Evolutionary conservation across 305 asterid species (phyloP).

Genomic region (Fraxinus ornus): DNA sequence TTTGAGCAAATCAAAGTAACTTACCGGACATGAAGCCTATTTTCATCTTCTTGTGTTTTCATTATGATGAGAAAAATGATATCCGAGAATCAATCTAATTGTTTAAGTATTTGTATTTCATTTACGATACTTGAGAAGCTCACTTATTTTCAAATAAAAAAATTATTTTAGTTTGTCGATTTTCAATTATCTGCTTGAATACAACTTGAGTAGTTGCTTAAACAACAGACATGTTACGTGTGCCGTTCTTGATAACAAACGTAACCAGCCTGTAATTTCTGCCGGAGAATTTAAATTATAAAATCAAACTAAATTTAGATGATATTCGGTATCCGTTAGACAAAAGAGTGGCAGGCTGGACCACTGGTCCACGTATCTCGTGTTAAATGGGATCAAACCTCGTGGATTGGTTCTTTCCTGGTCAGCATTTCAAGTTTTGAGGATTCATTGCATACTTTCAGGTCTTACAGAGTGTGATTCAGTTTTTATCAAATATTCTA

Average conservation of each 20-base stretch:
- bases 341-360: neutral
- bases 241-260: neutral
- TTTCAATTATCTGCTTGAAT: neutral
- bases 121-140: neutral
- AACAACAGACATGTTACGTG: neutral
- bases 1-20: neutral
- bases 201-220: neutral
- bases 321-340: neutral
- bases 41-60: neutral
- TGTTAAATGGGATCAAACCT: conserved; percentile 1
- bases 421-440: conserved; percentile 2
- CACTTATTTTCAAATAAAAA: too few relatives aligned
- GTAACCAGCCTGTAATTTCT: neutral
- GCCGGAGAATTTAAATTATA: neutral
- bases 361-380: conserved; percentile 17
- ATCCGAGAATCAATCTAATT: neutral
- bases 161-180: neutral
- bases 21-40: neutral
- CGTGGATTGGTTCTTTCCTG: conserved; percentile 28
- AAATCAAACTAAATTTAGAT: neutral
- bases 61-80: neutral
- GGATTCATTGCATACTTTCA: conserved; percentile 3
- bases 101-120: neutral
- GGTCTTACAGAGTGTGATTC: neutral
- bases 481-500: neutral